Percentiles rank a stretch among this genome's conserved stretches.
Conservation (phyloP, 192 early-diverging fungal species). For the Geranomyces variabilis region DNA sequence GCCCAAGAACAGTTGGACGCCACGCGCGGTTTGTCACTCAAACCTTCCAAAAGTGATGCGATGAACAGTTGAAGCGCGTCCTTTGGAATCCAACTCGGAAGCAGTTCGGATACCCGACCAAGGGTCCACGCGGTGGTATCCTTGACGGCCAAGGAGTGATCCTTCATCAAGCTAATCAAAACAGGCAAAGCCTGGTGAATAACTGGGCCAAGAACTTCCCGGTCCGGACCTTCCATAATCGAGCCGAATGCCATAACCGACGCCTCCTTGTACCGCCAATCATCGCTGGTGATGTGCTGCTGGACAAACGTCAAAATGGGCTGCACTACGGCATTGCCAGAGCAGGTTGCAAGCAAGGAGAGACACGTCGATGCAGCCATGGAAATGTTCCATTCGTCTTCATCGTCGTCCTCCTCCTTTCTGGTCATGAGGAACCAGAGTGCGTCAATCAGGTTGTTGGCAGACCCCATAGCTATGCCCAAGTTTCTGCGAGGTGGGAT, state of each 20-base stretch:
- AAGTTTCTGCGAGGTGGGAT: slow-evolving; percentile 42
- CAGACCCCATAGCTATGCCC: slow-evolving; percentile 78
- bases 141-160: slow-evolving; percentile 86
- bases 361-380: slow-evolving; percentile 99
- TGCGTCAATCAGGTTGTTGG: slow-evolving; percentile 81
- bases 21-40: slow-evolving; percentile 86
- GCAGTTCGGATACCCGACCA: slow-evolving; percentile 87
- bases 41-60: slow-evolving; percentile 74
- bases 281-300: slow-evolving; percentile 74
- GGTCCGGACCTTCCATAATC: slow-evolving; percentile 89
- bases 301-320: slow-evolving; percentile 91
- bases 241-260: slow-evolving; percentile 99
- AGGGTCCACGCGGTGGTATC: slow-evolving; percentile 99
- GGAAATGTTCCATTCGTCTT: slow-evolving; percentile 97
- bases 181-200: slow-evolving; percentile 73
- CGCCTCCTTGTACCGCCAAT: slow-evolving; percentile 96
- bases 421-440: slow-evolving; percentile 90
- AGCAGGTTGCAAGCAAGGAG: slow-evolving; percentile 80
- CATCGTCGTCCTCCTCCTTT: slow-evolving; percentile 98
- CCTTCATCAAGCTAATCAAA: slow-evolving; percentile 81
- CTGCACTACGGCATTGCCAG: slow-evolving; percentile 78
- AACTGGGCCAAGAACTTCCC: slow-evolving; percentile 35
- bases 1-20: slow-evolving; percentile 97
- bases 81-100: slow-evolving; percentile 45
- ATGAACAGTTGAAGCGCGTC: slow-evolving; percentile 45